Evolutionary conservation across 2,329 filamentous ascomycete genomes (phyloP), one percentile per base, ranked within the genome.

Genomic region (Beauveria asiatica): DNA sequence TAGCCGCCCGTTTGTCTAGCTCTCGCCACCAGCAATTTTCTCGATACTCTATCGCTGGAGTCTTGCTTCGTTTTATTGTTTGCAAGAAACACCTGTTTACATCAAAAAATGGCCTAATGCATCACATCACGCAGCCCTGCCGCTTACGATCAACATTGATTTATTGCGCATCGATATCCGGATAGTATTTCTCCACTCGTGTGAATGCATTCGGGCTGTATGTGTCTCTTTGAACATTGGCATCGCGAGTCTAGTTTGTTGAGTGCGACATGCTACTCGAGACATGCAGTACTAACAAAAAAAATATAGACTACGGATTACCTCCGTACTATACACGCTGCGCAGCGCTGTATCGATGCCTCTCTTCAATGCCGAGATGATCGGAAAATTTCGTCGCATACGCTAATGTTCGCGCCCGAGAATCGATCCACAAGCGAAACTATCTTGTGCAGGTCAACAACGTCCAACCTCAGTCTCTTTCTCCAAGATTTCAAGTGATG

Each of bases 1-100:
- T 53, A 46, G 30, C 57, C 57, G 57, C 57, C 57, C 57, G 57
- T 59, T 48, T 53, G 41, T 16, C 44, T 53, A 53, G 57, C 57
- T 53, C 41, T 50, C 49, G 57, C 49, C 48, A 52, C 48, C 57
- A 25, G 39, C 48, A 46, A 39, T 39, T 49, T 45, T 53, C 3
- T 33, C n/a, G 21, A 51, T 51, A 51, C 21, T 16, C 25, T 49
- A 9, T 13, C 17, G 19, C 25, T 11, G 19, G 27, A 42, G 13
- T 33, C 25, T 53, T 42, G 23, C 21, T 23, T 9, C 23, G 11
- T n/a, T 23, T 10, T 16, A 37, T 30, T 21, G 42, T 49, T 21
- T 21, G 23, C 21, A 37, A 37, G 11, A 37, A n/a, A 13, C 44
- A 21, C 3, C 30, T 44, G 21, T 48, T 41, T 57, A n/a, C 33